Conservation (phyloP, 306 rosid species). For the Begonia fuchsioides region DNA sequence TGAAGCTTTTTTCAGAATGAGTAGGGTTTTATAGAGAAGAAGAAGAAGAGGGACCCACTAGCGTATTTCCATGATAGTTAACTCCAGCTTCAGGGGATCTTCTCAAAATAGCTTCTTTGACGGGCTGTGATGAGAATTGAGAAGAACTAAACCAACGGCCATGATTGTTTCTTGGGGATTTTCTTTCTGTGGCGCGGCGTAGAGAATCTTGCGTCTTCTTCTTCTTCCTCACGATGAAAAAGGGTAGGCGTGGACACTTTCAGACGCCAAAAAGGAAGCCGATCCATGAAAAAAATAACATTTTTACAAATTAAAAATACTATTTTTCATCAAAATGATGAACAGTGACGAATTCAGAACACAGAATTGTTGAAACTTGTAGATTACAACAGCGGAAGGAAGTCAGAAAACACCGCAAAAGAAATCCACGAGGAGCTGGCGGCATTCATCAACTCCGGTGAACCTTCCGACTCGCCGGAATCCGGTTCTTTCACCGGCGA, state of each 20-base stretch:
- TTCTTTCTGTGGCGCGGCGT: constrained; percentile 35
- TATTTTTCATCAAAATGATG: too few species aligned
- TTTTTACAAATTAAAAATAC: too few species aligned
- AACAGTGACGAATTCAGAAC: too few species aligned
- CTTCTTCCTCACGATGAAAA: background rate
- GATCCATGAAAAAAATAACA: too few species aligned
- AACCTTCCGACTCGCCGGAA: too few species aligned
- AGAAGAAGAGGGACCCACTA: background rate
- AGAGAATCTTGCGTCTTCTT: background rate
- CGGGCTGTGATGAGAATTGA: constrained; percentile 20
- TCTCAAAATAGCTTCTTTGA: constrained; percentile 35
- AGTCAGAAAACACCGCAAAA: too few species aligned
- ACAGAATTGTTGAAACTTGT: too few species aligned
- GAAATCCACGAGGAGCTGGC: too few species aligned
- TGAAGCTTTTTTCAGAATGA: background rate
- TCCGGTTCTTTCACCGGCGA: too few species aligned
- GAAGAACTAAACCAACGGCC: constrained; percentile 20
- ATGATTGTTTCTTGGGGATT: constrained; percentile 11
- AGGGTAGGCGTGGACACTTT: background rate
- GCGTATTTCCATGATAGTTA: constrained; percentile 27
- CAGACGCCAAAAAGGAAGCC: background rate
- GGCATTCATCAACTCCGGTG: too few species aligned
- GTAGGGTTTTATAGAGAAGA: constrained; percentile 12
- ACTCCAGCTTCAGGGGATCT: constrained; percentile 27
- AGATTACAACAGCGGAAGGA: too few species aligned